Evolutionary conservation across 805 yeast species (phyloP).

Genomic region (Debaryomyces castellii): DNA sequence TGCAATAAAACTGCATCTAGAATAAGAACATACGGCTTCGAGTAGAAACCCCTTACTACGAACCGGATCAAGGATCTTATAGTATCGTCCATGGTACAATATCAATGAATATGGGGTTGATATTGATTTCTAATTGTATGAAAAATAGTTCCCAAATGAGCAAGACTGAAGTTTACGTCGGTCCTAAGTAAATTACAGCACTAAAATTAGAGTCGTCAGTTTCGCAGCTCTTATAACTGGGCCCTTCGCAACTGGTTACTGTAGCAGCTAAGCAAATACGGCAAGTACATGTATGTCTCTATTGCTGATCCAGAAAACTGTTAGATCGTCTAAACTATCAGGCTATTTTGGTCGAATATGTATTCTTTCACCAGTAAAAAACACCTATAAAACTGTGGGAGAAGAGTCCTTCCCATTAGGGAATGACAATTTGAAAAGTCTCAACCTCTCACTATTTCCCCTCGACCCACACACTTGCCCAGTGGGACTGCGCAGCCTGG

Average conservation of each 20-base stretch:
- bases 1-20: slow-evolving; percentile 87
- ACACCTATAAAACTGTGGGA: too few relatives aligned
- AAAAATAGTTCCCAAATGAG: not conserved
- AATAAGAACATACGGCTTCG: slow-evolving; percentile 76
- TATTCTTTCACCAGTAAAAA: not conserved
- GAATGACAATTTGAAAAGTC: too few relatives aligned
- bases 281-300: not conserved
- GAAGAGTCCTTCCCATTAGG: too few relatives aligned
- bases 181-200: not conserved
- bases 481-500: too few relatives aligned
- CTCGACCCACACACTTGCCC: too few relatives aligned
- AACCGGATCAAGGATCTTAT: slow-evolving; percentile 62
- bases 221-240: too few relatives aligned
- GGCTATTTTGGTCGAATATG: not conserved
- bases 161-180: not conserved
- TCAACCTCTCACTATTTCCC: too few relatives aligned
- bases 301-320: not conserved
- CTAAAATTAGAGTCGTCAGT: too few relatives aligned
- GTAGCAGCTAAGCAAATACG: not conserved
- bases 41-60: slow-evolving; percentile 85
- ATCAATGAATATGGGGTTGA: not conserved
- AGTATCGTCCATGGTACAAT: slow-evolving; percentile 38
- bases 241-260: too few relatives aligned
- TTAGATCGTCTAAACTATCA: not conserved
- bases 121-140: not conserved